Base-by-base conservation (phyloP, 2,329 filamentous ascomycete genomes). In the Xylariaceae sp. region DNA sequence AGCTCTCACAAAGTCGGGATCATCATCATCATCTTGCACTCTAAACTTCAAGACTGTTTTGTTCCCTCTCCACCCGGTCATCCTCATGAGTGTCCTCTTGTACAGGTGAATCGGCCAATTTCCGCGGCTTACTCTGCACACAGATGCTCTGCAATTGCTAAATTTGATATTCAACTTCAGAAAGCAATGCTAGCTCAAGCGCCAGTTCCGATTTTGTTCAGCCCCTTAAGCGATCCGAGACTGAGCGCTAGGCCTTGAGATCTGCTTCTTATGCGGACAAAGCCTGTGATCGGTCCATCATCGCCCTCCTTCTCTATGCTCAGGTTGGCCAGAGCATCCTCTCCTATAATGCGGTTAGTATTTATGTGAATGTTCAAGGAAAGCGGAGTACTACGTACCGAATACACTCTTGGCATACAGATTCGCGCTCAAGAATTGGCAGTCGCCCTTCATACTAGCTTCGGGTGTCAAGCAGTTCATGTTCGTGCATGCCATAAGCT, bases 391-490 rank as follows among this genome's bases (percentile, higher is more conserved):
- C 17, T 18, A 84, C 92, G 80, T 88, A 99, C 94, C 94, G 74
- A 99, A 99, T 54, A 99, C 93, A 73, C 92, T 97, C 69, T 91
- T 86, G 63, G 94, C 94, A 72, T 99, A 99, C 45, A 99, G 78
- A 71, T 99, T 99, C 17, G 94, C 94, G 72, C 92, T 97, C 74
- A 99, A 76, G 81, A 99, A 99, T 72, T 97, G 92, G 74, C 94
- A 99, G 71, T 99, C 94, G 55, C 94, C 94, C 81, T 96, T 93
- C 74, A 99, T 83, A 61, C 92, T 96, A 23, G 93, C 94, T 72
- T 97, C 94, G 2, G 94, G 94, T 5, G 94, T 99, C 70, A 99
- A 78, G 75, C 94, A 99, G 74, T 88, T 94, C 94, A 99, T 99
- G 76, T 99, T 97, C 56, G 94, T 99, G 74, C 89, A 93, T 62